Base-by-base conservation (phyloP, 2,329 filamentous ascomycete genomes). In the Ophiostoma perfectum region DNA sequence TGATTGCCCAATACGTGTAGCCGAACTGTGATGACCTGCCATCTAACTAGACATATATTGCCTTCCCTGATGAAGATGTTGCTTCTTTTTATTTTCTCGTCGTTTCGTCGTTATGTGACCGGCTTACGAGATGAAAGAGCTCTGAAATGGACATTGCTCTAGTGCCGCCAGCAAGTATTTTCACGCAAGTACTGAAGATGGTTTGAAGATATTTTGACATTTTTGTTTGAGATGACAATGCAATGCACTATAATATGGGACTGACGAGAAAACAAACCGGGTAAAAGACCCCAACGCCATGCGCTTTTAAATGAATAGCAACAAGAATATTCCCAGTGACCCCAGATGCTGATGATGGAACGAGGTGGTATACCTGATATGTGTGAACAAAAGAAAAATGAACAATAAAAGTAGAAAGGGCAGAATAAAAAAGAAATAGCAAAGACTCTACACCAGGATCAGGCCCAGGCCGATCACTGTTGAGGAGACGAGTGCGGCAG, bases 401-500 rank as follows among this genome's bases (percentile, higher is more conserved):
- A 45, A n/a, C 55, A n/a, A 49, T 4, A 75, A 82, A 45, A 27
- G 36, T 47, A 52, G 41, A 81, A 85, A 4, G 79, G 88, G 78
- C 79, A 85, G 14, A 8, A n/a, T 18, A 27, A 41, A 14, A 8
- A 27, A 3, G 12, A 2, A 47, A 2, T 14, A 38, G 39, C 9
- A 16, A 74, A 74, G 70, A 87, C 76, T 49, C 72, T 74, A 68
- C n/a, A 55, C 38, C 67, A 70, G 63, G 9, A 67, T 45, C 66
- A 67, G 41, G n/a, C 67, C 64, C 14, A 73, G 62, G 6, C 67
- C 68, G 18, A 67, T 68, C 6, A 63, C 38, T 7, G 65, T 66
- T 0, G 69, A 68, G 3, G 71, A 64, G n/a, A 67, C 42, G 7
- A 68, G 58, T 2, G 44, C 69, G 5, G 39, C 64, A 58, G 65